Evolutionary conservation across 495 filamentous ascomycete species (phyloP), one percentile per base, ranked within the genome.

Genomic region (Neurospora sp.): DNA sequence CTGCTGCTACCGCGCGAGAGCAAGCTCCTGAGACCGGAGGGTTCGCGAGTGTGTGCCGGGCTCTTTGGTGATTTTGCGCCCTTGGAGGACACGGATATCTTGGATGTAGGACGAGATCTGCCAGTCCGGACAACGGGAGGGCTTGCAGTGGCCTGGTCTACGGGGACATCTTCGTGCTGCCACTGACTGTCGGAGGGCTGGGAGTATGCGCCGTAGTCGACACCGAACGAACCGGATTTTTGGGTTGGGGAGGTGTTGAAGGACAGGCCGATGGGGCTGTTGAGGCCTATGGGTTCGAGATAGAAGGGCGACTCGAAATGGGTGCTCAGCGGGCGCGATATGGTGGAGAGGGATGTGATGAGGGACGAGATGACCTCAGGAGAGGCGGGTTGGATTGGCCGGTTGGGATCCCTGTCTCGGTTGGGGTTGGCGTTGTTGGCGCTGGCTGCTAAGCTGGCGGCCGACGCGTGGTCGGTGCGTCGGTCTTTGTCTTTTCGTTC

Each of bases 341-440:
- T 96, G 79, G 91, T 89, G 24, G 93, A 94, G 21, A 99, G 88
- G 5, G 94, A 96, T 70, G 94, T 94, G 81, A 99, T 97, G 70
- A 99, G 86, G 45, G 92, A 94, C 70, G 92, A 94, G 74, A 99
- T 98, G 69, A 99, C 92, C 81, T 97, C 94, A 36, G 96, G 93
- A 17, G 94, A 96, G 2, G 92, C 91, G 66, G 93, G 89, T 66
- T 87, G 81, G 37, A 89, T 78, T n/a, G 75, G 43, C 21, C 72
- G 69, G 48, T 78, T 75, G 72, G 72, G 70, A 21, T 77, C 71
- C 80, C 78, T 43, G 78, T 84, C 74, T 71, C 76, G 75, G 36
- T 72, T 76, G 70, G 72, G 74, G 73, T 79, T 69, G 81, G 78
- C 70, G 80, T 79, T 31, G 71, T 31, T 62, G 71, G 71, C 43